Conservation (phyloP, 2,329 filamentous ascomycete species). For the Simplicillium sp. region DNA sequence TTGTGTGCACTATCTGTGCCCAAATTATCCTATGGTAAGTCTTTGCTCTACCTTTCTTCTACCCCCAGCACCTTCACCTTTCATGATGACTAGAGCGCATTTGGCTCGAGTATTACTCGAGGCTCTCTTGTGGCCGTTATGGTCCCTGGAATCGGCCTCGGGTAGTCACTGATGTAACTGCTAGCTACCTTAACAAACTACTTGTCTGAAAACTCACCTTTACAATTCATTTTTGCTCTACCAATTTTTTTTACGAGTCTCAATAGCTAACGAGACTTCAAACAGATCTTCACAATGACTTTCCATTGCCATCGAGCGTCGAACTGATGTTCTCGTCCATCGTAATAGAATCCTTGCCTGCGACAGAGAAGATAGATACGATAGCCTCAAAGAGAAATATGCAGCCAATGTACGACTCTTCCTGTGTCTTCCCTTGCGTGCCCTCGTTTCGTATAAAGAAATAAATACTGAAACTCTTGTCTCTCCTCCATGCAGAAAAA, state of each 20-base stretch:
- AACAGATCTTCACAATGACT: conserved; percentile 5
- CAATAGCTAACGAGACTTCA: not conserved
- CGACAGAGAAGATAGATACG: conserved; percentile 83
- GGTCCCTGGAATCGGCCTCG: conserved; percentile 53
- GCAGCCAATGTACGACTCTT: conserved; percentile 63
- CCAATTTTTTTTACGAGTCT: not conserved
- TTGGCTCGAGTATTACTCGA: conserved; percentile 96
- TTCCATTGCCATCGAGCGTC: conserved; percentile 10
- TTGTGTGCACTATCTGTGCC: not conserved
- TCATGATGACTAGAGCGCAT: conserved; percentile 99
- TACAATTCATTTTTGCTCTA: conserved; percentile 5
- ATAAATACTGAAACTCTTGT: conserved; percentile 42
- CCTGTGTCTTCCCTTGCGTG: conserved; percentile 9
- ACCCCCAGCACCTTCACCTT: conserved; percentile 13
- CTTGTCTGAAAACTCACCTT: conserved; percentile 67
- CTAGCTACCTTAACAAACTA: conserved; percentile 84
- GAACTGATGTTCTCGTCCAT: conserved; percentile 8
- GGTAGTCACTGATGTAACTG: conserved; percentile 95
- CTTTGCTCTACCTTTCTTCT: conserved; percentile 6
- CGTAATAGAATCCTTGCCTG: conserved; percentile 77
- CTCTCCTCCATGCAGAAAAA: conserved; percentile 48
- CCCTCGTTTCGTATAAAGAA: conserved; percentile 13
- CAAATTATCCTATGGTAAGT: conserved; percentile 27
- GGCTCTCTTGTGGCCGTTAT: conserved; percentile 60
- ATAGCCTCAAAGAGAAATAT: conserved; percentile 73